Evolutionary conservation across 2,329 filamentous ascomycete species (phyloP).

Genomic region (Albifimbria verrucaria): DNA sequence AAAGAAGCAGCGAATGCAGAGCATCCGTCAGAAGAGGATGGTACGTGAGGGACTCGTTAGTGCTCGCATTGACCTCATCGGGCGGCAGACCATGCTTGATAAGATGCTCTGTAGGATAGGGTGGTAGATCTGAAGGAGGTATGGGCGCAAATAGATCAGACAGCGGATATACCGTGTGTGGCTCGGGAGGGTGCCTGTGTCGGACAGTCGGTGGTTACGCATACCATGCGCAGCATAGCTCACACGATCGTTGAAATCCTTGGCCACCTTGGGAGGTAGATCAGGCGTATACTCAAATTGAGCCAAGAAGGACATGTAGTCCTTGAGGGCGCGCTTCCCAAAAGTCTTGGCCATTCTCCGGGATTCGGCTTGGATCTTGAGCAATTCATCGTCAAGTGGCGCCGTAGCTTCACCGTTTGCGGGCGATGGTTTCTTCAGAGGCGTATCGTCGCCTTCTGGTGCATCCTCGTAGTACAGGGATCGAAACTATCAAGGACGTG

Average conservation of each 20-base stretch:
- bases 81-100: conserved; percentile 21
- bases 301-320: conserved; percentile 70
- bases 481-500: conserved; percentile 56
- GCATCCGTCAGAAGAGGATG: conserved; percentile 78
- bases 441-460: neutral
- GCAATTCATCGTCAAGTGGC: neutral
- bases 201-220: conserved; percentile 36
- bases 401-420: neutral
- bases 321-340: conserved; percentile 72
- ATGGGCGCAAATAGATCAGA: conserved; percentile 69
- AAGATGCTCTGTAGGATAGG: conserved; percentile 54
- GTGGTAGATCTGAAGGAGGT: conserved; percentile 63
- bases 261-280: conserved; percentile 55
- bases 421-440: too few relatives aligned
- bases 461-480: neutral
- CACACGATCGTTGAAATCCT: conserved; percentile 55
- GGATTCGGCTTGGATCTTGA: conserved; percentile 16
- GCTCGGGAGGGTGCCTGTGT: conserved; percentile 19
- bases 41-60: conserved; percentile 55
- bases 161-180: conserved; percentile 40
- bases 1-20: conserved; percentile 73
- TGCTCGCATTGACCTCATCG: conserved; percentile 23
- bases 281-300: conserved; percentile 77
- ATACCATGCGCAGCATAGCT: conserved; percentile 50
- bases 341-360: conserved; percentile 69